phyloP scores from a whole-genome alignment of 108 stramenopile genomes.

The Stephanodiscus minutulus region DNA sequence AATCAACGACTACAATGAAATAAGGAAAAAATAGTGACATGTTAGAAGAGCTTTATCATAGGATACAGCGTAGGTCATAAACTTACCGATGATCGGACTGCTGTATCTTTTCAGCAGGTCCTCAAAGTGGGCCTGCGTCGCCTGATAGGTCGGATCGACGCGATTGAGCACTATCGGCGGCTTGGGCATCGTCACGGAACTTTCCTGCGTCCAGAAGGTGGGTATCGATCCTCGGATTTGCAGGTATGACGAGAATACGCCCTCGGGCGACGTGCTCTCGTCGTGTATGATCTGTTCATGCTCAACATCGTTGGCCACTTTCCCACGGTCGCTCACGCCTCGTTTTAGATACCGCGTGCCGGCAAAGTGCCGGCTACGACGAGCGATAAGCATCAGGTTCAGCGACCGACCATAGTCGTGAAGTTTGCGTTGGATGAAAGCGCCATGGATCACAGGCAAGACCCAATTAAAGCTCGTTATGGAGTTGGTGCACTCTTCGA shows the following conservation, averaged over 20 bases:
- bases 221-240: conserved; percentile 98
- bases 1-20: conserved; percentile 95
- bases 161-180: conserved; percentile 95
- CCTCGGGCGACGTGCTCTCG: conserved; percentile 77
- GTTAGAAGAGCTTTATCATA: too few species aligned
- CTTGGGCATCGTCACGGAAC: conserved; percentile 92
- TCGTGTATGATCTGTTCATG: conserved; percentile 96
- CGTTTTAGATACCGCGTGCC: conserved; percentile 98
- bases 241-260: conserved; percentile 86
- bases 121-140: conserved; percentile 94
- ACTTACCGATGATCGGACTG: conserved; percentile 83
- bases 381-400: conserved; percentile 89
- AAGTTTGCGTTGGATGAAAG: conserved; percentile 91
- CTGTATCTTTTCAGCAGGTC: conserved; percentile 94
- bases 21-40: too few species aligned
- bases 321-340: conserved; percentile 93
- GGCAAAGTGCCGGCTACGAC: conserved; percentile 96
- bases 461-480: conserved; percentile 88
- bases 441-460: conserved; percentile 93
- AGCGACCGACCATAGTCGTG: conserved; percentile 90
- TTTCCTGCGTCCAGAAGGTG: conserved; percentile 97
- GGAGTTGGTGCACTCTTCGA: conserved; percentile 81
- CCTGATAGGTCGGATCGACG: conserved; percentile 92
- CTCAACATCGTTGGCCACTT: conserved; percentile 96
- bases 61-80: too few species aligned